Percentiles rank a stretch among this genome's conserved stretches.
Conservation (phyloP, 2,329 filamentous ascomycete genomes). For the Paraphoma sp. region DNA sequence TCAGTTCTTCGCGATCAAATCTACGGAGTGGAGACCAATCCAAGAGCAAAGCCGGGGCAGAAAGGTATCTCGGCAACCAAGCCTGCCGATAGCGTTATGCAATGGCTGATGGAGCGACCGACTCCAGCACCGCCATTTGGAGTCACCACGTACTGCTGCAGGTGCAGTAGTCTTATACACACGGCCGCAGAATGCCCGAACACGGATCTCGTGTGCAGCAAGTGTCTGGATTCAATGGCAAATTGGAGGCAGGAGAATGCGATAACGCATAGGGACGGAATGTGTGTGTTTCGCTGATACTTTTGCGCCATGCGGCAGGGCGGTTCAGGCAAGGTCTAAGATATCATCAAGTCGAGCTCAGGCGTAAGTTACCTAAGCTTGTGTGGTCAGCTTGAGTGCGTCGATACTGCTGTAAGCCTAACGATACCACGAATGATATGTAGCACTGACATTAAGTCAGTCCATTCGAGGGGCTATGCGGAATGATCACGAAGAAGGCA, state of each 20-base stretch:
- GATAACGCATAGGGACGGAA: slow-evolving; percentile 10
- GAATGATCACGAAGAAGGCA: no score
- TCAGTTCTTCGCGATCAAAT: slow-evolving; percentile 12
- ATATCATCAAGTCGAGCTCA: no score
- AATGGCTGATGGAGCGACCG: slow-evolving; percentile 18
- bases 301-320: not conserved
- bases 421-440: no score
- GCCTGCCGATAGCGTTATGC: slow-evolving; percentile 9
- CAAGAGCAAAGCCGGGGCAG: slow-evolving; percentile 12
- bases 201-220: slow-evolving; percentile 7
- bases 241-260: slow-evolving; percentile 19
- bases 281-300: slow-evolving; percentile 31
- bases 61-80: slow-evolving; percentile 14
- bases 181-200: slow-evolving; percentile 8
- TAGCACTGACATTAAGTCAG: no score
- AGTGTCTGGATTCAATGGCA: slow-evolving; percentile 4
- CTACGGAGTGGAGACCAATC: slow-evolving; percentile 8
- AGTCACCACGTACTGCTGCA: slow-evolving; percentile 12
- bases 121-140: slow-evolving; percentile 21
- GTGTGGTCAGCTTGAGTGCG: no score
- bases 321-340: not conserved
- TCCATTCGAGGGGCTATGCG: no score
- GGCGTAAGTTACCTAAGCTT: no score
- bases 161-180: slow-evolving; percentile 11
- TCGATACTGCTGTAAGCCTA: no score